Evolutionary conservation across 805 yeast species (phyloP).

Genomic region (Candida pini): DNA sequence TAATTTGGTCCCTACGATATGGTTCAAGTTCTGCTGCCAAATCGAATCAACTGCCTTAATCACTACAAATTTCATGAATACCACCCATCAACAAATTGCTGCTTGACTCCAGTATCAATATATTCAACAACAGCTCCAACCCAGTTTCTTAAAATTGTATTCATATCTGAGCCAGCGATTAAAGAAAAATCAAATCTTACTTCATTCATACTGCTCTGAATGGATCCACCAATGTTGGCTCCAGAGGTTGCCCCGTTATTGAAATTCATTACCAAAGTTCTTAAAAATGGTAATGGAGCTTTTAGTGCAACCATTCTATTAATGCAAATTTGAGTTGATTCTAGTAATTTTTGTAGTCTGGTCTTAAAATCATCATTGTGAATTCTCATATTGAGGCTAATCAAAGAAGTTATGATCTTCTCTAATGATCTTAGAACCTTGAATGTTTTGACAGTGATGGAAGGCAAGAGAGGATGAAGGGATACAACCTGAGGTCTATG

Average conservation of each 20-base stretch:
- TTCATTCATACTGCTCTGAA: not conserved
- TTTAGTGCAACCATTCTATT: conserved; percentile 13
- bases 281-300: conserved; percentile 9
- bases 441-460: conserved; percentile 22
- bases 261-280: not conserved
- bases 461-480: conserved; percentile 22
- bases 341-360: conserved; percentile 20
- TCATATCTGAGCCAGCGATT: not conserved
- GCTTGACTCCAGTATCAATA: conserved; percentile 10
- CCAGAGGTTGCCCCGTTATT: too few species aligned
- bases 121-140: conserved; percentile 13
- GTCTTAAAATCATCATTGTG: conserved; percentile 18
- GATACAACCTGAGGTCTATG: too few species aligned
- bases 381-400: conserved; percentile 17
- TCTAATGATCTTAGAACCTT: conserved; percentile 16
- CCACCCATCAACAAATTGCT: conserved; percentile 27
- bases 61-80: conserved; percentile 9
- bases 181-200: not conserved
- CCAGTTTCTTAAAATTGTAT: conserved; percentile 20
- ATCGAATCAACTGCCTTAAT: too few species aligned
- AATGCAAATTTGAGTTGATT: conserved; percentile 12
- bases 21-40: too few species aligned
- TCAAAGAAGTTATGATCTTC: conserved; percentile 16
- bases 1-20: too few species aligned
- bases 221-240: too few species aligned